Percentiles rank a stretch among this genome's conserved stretches.
phyloP scores from a whole-genome alignment of 2,329 filamentous ascomycete genomes.

The Talaromyces funiculosus region DNA sequence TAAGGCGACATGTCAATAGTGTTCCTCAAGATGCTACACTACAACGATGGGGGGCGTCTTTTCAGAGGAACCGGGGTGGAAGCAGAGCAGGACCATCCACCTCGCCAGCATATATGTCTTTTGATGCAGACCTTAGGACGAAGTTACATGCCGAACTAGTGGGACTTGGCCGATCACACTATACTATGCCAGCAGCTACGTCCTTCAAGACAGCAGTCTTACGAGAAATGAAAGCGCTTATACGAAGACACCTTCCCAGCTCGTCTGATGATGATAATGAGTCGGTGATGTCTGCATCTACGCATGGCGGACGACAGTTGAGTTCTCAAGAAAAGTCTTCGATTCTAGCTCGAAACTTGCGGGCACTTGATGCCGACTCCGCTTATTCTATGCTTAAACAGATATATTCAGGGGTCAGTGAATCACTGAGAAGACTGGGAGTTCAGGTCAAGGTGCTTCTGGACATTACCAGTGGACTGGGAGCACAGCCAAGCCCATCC shows the following conservation, averaged over 20 bases:
- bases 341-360: constrained; percentile 78
- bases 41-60: constrained; percentile 75
- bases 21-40: constrained; percentile 69
- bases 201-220: constrained; percentile 78
- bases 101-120: constrained; percentile 72
- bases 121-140: constrained; percentile 63
- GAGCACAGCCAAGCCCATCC: constrained; percentile 27
- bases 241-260: constrained; percentile 79
- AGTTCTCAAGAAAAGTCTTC: constrained; percentile 86
- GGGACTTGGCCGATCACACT: constrained; percentile 74
- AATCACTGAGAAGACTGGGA: constrained; percentile 76
- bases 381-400: constrained; percentile 75
- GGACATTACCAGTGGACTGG: constrained; percentile 70
- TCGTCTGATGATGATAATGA: constrained; percentile 92
- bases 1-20: constrained; percentile 71
- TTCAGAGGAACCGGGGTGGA: constrained; percentile 63
- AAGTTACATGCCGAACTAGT: constrained; percentile 65
- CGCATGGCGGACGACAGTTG: constrained; percentile 61
- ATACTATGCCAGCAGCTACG: constrained; percentile 74
- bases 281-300: constrained; percentile 81
- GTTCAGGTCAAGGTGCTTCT: constrained; percentile 93
- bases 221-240: constrained; percentile 78
- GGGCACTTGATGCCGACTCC: constrained; percentile 74
- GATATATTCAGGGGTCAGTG: constrained; percentile 82
- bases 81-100: constrained; percentile 62